phyloP scores from a whole-genome alignment of 805 yeast species.

The Myxozyma lipomycoides region DNA sequence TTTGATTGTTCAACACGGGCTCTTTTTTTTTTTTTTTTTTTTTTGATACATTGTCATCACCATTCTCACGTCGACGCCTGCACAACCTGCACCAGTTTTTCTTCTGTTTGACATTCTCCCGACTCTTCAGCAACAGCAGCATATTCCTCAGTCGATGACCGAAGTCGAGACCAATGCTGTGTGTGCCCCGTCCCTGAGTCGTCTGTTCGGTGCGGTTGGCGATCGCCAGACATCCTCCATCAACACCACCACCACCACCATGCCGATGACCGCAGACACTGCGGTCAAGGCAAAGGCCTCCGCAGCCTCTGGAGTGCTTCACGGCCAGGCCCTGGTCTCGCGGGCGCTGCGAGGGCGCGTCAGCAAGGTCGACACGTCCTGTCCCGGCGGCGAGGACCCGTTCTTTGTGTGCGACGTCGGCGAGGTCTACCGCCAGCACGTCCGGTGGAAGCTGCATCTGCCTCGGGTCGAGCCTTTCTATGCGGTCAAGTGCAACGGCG shows the following conservation, averaged over 20 bases:
- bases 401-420: slow-evolving; percentile 86
- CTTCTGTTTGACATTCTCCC: too few species aligned
- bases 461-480: slow-evolving; percentile 83
- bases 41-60: too few species aligned
- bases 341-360: slow-evolving; percentile 24
- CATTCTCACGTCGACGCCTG: too few species aligned
- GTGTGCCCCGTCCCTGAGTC: slow-evolving; percentile 28
- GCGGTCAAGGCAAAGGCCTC: slow-evolving; percentile 2
- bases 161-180: slow-evolving; percentile 30
- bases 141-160: slow-evolving; percentile 29
- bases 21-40: too few species aligned
- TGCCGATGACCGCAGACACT: slow-evolving; percentile 4
- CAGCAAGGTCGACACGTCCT: slow-evolving; percentile 46
- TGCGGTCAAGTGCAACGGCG: slow-evolving; percentile 88
- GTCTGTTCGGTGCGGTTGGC: slow-evolving; percentile 6
- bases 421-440: slow-evolving; percentile 56
- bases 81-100: too few species aligned
- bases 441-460: slow-evolving; percentile 59
- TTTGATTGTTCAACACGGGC: too few species aligned
- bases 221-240: slow-evolving; percentile 4
- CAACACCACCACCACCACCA: background rate
- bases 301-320: slow-evolving; percentile 8
- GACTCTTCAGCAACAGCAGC: too few species aligned
- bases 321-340: slow-evolving; percentile 25
- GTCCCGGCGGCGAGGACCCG: slow-evolving; percentile 80